Evolutionary conservation across 1,284 basidiomycete genomes (phyloP).

Genomic region (Sporisorium scitamineum): DNA sequence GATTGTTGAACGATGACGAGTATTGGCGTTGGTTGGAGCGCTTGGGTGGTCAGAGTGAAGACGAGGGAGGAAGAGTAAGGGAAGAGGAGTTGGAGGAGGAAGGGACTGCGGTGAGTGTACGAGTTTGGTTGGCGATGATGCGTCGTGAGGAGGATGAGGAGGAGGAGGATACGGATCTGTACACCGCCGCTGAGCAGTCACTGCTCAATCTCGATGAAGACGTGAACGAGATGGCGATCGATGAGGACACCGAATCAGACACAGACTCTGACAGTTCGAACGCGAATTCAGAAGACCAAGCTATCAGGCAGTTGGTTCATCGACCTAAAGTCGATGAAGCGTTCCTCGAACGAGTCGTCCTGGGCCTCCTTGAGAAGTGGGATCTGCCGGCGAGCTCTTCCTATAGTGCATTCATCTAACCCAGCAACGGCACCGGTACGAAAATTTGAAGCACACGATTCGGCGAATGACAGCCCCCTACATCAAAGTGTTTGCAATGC

Average conservation of each 20-base stretch:
- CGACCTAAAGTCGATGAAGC: no score
- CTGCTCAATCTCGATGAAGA: background rate
- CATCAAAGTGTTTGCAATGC: background rate
- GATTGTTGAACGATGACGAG: background rate
- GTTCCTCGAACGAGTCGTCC: background rate
- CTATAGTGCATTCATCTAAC: background rate
- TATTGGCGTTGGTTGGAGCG: background rate
- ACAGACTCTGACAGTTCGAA: background rate
- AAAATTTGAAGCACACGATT: no score
- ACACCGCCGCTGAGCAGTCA: background rate
- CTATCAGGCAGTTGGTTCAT: no score
- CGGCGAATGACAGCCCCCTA: no score
- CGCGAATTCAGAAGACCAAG: background rate
- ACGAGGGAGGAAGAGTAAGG: background rate
- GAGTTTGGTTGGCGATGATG: background rate
- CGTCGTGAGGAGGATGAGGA: background rate
- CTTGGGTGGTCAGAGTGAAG: background rate
- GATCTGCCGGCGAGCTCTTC: conserved; percentile 4
- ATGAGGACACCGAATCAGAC: background rate
- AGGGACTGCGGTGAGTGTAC: background rate
- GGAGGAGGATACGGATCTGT: background rate
- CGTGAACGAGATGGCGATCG: background rate
- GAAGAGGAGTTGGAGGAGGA: background rate
- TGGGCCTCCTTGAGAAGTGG: conserved; percentile 4
- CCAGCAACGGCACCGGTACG: background rate